Conservation (phyloP, 2,329 filamentous ascomycete genomes). For the Cryphonectria nitschkei region DNA sequence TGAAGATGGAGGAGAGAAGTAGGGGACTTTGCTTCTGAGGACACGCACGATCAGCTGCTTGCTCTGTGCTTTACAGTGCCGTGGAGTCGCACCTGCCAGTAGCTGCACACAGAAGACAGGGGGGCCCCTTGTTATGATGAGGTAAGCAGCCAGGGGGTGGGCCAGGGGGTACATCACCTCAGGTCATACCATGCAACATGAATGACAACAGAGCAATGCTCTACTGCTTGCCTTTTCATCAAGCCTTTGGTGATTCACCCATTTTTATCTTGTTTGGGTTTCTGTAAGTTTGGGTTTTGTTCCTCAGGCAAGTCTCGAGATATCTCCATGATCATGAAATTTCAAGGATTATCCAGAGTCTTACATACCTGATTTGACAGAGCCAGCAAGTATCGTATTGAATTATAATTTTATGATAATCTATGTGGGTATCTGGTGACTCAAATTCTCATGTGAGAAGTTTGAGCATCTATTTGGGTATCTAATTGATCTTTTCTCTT, state of each 20-base stretch:
- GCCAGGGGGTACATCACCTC: not conserved
- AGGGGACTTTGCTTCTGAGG: conserved; percentile 1
- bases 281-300: too few species aligned
- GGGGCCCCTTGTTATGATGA: not conserved
- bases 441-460: not conserved
- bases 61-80: not conserved
- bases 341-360: not conserved
- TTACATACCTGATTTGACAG: too few species aligned
- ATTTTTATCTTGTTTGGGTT: too few species aligned
- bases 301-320: too few species aligned
- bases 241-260: too few species aligned
- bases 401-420: not conserved
- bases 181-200: too few species aligned
- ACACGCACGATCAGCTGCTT: conserved; percentile 21
- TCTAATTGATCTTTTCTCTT: not conserved
- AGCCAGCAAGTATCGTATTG: not conserved
- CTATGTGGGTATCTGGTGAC: not conserved
- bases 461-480: not conserved
- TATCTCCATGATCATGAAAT: not conserved
- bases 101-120: not conserved
- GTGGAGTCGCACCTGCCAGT: not conserved
- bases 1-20: not conserved
- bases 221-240: too few species aligned
- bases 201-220: too few species aligned
- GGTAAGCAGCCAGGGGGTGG: not conserved